Evolutionary conservation across 805 yeast genomes (phyloP).

Genomic region (Monosporozyma yasuniensis): DNA sequence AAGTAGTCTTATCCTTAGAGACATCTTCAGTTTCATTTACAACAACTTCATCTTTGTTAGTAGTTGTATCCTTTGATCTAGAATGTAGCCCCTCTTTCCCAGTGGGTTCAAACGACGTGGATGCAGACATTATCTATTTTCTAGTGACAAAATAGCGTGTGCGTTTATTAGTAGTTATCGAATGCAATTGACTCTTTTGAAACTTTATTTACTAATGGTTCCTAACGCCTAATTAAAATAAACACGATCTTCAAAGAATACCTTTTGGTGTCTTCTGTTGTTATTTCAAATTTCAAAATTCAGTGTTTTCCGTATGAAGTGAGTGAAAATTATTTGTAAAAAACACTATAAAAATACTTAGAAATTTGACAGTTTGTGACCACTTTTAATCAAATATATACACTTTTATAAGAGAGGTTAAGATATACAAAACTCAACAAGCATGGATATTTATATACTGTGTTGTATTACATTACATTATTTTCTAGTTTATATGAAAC

Average conservation of each 20-base stretch:
- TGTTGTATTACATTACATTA: neutral
- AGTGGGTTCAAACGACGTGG: neutral
- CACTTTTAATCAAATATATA: neutral
- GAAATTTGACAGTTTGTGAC: neutral
- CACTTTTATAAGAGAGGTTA: neutral
- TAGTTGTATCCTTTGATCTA: neutral
- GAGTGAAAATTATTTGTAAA: neutral
- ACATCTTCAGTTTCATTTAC: neutral
- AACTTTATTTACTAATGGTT: neutral
- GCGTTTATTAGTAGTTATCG: neutral
- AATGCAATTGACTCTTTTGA: neutral
- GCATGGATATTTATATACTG: too few species aligned
- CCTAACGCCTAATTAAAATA: neutral
- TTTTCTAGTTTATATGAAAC: neutral
- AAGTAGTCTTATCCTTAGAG: neutral
- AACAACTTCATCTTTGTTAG: neutral
- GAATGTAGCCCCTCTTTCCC: conserved; percentile 1
- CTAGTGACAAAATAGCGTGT: neutral
- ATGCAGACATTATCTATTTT: neutral
- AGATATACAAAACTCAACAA: too few species aligned
- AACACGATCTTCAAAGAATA: neutral
- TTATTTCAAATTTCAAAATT: neutral
- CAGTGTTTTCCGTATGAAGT: neutral
- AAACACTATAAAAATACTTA: neutral
- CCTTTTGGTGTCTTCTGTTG: neutral